These are phyloP conservation scores for Kurtzmaniella cleridarum DNA, from an alignment of 805 yeast genomes.

Conservation along the genomic window DNA sequence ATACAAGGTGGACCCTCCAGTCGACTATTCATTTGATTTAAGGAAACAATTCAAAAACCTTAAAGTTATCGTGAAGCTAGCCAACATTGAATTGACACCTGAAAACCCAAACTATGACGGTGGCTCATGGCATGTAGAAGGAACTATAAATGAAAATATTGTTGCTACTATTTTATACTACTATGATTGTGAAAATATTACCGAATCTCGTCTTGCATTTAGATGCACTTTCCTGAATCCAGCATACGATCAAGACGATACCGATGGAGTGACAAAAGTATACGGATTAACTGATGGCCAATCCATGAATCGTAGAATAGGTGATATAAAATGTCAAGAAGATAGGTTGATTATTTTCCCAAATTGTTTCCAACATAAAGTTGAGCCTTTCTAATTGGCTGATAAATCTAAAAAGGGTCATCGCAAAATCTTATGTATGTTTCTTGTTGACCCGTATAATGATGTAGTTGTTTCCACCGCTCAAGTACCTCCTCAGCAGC, in stretches of 20 bases:
- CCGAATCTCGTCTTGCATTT: slow-evolving; percentile 27
- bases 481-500: slow-evolving; percentile 35
- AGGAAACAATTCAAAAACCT: slow-evolving; percentile 12
- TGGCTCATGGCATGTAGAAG: slow-evolving; percentile 42
- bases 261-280: slow-evolving; percentile 13
- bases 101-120: slow-evolving; percentile 34
- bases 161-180: slow-evolving; percentile 38
- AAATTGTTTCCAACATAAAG: slow-evolving; percentile 34
- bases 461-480: slow-evolving; percentile 20
- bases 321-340: slow-evolving; percentile 18
- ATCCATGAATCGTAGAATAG: slow-evolving; percentile 17
- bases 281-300: slow-evolving; percentile 28
- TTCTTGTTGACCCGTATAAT: slow-evolving; percentile 32
- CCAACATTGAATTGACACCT: slow-evolving; percentile 37
- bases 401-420: slow-evolving; percentile 32
- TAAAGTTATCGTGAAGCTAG: slow-evolving; percentile 36
- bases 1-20: slow-evolving; percentile 1
- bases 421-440: slow-evolving; percentile 36
- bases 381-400: slow-evolving; percentile 30
- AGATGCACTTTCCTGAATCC: slow-evolving; percentile 26
- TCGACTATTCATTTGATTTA: slow-evolving; percentile 9
- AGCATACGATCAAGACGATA: slow-evolving; percentile 30
- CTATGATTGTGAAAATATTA: slow-evolving; percentile 35
- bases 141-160: slow-evolving; percentile 35
- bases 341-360: slow-evolving; percentile 33